A percentile compares a stretch with the other conserved stretches of the same genome.
These are phyloP conservation scores for Draba incana DNA, from an alignment of 345 rosid species.

Conservation along the genomic window DNA sequence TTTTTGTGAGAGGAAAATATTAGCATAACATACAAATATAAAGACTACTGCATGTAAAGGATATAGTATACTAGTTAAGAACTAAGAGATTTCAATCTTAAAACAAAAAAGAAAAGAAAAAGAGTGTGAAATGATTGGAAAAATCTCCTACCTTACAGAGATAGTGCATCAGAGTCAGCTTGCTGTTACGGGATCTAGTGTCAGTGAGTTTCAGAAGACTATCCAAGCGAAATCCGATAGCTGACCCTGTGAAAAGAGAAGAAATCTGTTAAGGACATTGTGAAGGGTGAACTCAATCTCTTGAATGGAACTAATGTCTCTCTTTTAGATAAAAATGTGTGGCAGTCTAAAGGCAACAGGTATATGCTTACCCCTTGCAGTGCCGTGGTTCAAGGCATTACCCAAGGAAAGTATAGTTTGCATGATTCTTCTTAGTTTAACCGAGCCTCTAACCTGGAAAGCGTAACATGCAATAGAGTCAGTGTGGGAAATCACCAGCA, in stretches of 20 bases:
- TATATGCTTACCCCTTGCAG: slow-evolving; percentile 78
- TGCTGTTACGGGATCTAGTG: slow-evolving; percentile 75
- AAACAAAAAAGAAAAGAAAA: not conserved
- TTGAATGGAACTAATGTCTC: slow-evolving; percentile 24
- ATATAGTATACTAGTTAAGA: slow-evolving; percentile 5
- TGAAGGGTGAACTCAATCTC: not conserved
- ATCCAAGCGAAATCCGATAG: slow-evolving; percentile 86
- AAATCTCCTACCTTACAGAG: slow-evolving; percentile 70
- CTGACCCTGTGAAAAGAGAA: slow-evolving; percentile 63
- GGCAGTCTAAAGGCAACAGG: slow-evolving; percentile 15
- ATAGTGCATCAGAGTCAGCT: slow-evolving; percentile 94
- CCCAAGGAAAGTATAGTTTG: slow-evolving; percentile 88
- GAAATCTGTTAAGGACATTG: not conserved
- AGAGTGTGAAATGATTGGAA: not conserved
- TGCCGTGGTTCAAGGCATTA: slow-evolving; percentile 88
- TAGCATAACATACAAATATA: slow-evolving; percentile 9
- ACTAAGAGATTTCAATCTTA: slow-evolving; percentile 5
- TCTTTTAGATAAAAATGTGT: slow-evolving; percentile 2
- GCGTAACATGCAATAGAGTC: slow-evolving; percentile 18
- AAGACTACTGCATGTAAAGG: not conserved
- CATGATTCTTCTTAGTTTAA: slow-evolving; percentile 79
- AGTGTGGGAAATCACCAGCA: slow-evolving; percentile 27
- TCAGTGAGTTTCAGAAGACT: slow-evolving; percentile 92
- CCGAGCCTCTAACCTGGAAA: slow-evolving; percentile 67
- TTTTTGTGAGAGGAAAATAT: not conserved